Evolutionary conservation across 495 filamentous ascomycete species (phyloP), one percentile per base, ranked within the genome.

Genomic region (Massariosphaeria phaeospora): DNA sequence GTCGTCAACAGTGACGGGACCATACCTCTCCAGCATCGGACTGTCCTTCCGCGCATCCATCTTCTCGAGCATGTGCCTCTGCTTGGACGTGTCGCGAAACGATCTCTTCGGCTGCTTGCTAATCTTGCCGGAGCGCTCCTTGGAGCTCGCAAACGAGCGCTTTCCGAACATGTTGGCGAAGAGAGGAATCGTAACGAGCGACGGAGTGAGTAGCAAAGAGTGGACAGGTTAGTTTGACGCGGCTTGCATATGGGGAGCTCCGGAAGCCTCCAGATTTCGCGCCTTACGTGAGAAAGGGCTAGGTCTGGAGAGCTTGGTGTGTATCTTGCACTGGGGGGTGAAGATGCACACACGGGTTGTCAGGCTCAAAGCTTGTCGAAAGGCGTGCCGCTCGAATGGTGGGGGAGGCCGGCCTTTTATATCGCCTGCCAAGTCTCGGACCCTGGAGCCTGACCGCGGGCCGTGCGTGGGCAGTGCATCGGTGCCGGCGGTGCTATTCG

Each of bases 51-150:
- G 57, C 56, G 41, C 25, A 30, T 61, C 77, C 67, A 78, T 59
- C 52, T 74, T 78, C 66, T 80, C 83, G 67, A 86, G 77, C 77
- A 87, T 57, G 36, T 59, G 76, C 77, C 84, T 89, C 76, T 81
- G 76, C 75, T 86, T 88, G 66, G 78, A 73, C 59, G 79, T 76
- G 69, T 85, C 84, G 70, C 83, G 80, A 71, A 81, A 80, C 66
- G 77, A 79, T 72, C 80, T 88, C 83, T 82, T 89, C 69, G 78
- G 55, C 64, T 75, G 75, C 73, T 82, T 89, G 73, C 77, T 77
- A 72, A 84, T 76, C 79, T 95, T 93, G 69, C 83, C 82, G 68
- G 84, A 84, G 55, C 85, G 82, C 70, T 85, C 78, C 71, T 80
- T 84, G 48, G 80, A 80, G 30, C 43, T 61, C 67, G 76, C 74